Conservation (phyloP, 257 asterid genomes). For the Solanum sitiens region DNA sequence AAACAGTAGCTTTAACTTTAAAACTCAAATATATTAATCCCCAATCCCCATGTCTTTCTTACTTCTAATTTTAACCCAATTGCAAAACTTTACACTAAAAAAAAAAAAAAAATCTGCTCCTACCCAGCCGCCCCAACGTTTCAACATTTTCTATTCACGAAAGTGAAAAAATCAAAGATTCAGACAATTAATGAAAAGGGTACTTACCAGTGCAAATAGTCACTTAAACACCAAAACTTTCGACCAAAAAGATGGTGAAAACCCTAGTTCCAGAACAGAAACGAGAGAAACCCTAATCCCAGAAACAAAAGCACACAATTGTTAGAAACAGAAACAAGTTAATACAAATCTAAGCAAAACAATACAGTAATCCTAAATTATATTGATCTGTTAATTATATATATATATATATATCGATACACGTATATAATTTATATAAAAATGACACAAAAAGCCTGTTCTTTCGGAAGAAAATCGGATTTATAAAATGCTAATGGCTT, state of each 20-base stretch:
- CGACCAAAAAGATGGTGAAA: neutral
- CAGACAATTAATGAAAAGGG: neutral
- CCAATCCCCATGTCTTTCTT: neutral
- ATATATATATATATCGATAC: neutral
- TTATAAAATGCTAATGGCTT: neutral
- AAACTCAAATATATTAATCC: neutral
- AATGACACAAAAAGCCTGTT: neutral
- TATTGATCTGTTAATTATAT: neutral
- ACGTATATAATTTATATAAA: neutral
- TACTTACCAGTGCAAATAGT: neutral
- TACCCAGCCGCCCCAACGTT: neutral
- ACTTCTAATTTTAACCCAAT: neutral
- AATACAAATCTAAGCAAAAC: neutral
- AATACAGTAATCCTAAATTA: neutral
- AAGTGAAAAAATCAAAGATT: neutral
- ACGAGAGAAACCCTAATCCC: constrained; percentile 4
- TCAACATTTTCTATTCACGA: neutral
- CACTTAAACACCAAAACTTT: neutral
- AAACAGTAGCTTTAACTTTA: neutral
- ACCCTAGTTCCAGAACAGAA: neutral
- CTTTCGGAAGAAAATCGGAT: neutral
- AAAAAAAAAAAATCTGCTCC: neutral
- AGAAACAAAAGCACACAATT: neutral
- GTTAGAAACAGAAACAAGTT: neutral
- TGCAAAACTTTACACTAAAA: neutral